These are phyloP conservation scores for Reticulascus tulasneorum DNA, from an alignment of 2,329 filamentous ascomycete genomes.

Conservation along the genomic window DNA sequence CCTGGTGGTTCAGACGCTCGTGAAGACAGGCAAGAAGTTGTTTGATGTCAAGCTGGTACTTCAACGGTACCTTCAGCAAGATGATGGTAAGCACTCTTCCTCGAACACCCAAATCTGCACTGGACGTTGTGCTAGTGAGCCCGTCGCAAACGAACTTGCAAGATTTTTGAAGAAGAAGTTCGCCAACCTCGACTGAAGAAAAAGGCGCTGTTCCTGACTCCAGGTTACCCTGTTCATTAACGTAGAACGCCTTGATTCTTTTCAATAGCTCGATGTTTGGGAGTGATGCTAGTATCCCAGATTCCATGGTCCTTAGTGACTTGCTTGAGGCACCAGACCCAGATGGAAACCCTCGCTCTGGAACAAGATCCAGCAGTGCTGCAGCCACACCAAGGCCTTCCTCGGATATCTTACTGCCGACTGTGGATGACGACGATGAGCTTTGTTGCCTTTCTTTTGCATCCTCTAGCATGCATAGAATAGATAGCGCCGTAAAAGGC, in stretches of 20 bases:
- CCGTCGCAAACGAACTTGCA: slow-evolving; percentile 47
- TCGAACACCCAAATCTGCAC: slow-evolving; percentile 50
- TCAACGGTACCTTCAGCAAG: slow-evolving; percentile 46
- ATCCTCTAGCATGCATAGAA: slow-evolving; percentile 58
- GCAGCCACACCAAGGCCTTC: slow-evolving; percentile 46
- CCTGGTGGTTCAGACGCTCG: slow-evolving; percentile 35
- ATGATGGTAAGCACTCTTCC: slow-evolving; percentile 57
- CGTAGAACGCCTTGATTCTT: slow-evolving; percentile 63
- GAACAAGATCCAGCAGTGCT: slow-evolving; percentile 59
- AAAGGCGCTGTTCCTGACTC: slow-evolving; percentile 61
- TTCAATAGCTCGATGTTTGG: slow-evolving; percentile 52
- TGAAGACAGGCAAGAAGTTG: slow-evolving; percentile 49
- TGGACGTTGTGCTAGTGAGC: slow-evolving; percentile 34
- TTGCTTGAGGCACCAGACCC: slow-evolving; percentile 15
- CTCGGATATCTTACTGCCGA: slow-evolving; percentile 26
- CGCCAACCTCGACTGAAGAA: slow-evolving; percentile 48
- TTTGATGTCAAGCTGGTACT: slow-evolving; percentile 39
- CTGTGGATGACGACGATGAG: slow-evolving; percentile 10
- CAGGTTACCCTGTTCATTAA: slow-evolving; percentile 65
- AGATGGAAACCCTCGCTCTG: slow-evolving; percentile 56
- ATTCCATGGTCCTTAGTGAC: slow-evolving; percentile 19
- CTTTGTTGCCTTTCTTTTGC: slow-evolving; percentile 31
- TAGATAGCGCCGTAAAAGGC: slow-evolving; percentile 67
- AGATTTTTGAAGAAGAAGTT: slow-evolving; percentile 60
- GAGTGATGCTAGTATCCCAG: slow-evolving; percentile 24